phyloP scores from a whole-genome alignment of 169 alveolate genomes.

The Blepharisma undulans region DNA sequence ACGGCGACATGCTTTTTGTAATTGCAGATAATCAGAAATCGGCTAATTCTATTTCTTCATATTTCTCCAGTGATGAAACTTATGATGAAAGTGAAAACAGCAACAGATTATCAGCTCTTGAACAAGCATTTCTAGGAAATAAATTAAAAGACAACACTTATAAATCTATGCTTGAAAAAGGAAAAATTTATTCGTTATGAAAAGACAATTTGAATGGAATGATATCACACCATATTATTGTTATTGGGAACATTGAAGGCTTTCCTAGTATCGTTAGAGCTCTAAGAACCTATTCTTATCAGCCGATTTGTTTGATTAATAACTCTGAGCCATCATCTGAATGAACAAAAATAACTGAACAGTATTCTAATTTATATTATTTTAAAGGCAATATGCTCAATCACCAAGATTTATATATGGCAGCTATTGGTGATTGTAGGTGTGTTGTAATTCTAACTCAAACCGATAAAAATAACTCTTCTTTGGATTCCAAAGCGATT shows the following conservation, averaged over 20 bases:
- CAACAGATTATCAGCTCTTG: no score
- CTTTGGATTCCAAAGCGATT: not conserved
- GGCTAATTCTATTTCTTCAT: not conserved
- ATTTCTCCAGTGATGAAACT: not conserved
- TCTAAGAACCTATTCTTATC: not conserved
- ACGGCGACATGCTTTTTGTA: conserved; percentile 12
- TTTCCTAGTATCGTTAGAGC: not conserved
- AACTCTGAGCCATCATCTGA: not conserved
- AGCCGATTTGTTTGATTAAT: conserved; percentile 20
- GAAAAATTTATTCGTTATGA: not conserved
- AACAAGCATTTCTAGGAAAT: not conserved
- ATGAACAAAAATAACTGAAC: conserved; percentile 15
- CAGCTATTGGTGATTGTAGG: not conserved
- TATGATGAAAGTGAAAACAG: not conserved
- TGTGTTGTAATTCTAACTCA: not conserved
- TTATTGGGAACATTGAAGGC: not conserved
- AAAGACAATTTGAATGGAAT: conserved; percentile 16
- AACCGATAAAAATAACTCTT: not conserved
- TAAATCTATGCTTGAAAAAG: not conserved
- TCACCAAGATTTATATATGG: conserved; percentile 7
- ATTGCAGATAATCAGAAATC: conserved; percentile 12
- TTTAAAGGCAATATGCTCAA: not conserved
- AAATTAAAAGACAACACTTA: not conserved
- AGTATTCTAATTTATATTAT: not conserved
- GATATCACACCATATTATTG: conserved; percentile 1